Percentiles rank a stretch among this genome's conserved stretches.
These are phyloP conservation scores for Umbelopsis ramanniana DNA, from an alignment of 192 early-diverging fungal species.

Conservation along the genomic window DNA sequence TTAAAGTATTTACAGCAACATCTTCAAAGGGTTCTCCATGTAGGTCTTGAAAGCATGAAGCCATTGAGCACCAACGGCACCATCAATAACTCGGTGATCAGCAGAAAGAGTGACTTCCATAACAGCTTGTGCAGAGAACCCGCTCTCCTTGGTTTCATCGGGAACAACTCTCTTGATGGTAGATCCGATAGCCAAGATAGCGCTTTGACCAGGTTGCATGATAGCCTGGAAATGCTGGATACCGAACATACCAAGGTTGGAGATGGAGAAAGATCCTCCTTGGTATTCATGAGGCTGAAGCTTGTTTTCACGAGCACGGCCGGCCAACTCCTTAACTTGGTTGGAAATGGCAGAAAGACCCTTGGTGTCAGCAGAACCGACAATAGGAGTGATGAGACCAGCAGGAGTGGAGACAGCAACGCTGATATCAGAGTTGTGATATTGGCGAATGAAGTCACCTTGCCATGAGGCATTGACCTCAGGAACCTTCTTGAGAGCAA, in stretches of 20 bases:
- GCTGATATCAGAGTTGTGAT: slow-evolving; percentile 90
- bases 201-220: slow-evolving; percentile 94
- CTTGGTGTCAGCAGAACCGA: slow-evolving; percentile 79
- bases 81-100: slow-evolving; percentile 97
- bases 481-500: slow-evolving; percentile 89
- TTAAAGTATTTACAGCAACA: slow-evolving; percentile 79
- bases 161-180: slow-evolving; percentile 77
- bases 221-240: slow-evolving; percentile 96
- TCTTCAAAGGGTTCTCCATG: slow-evolving; percentile 93
- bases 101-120: slow-evolving; percentile 84
- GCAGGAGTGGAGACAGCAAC: slow-evolving; percentile 94
- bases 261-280: slow-evolving; percentile 95
- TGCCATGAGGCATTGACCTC: slow-evolving; percentile 91
- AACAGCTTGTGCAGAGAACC: slow-evolving; percentile 73
- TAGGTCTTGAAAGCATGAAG: slow-evolving; percentile 86
- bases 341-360: slow-evolving; percentile 87
- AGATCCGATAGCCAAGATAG: slow-evolving; percentile 90
- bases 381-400: slow-evolving; percentile 97
- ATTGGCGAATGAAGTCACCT: slow-evolving; percentile 88
- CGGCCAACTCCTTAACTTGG: slow-evolving; percentile 84
- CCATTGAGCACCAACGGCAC: slow-evolving; percentile 91
- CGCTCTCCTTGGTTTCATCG: slow-evolving; percentile 62
- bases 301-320: slow-evolving; percentile 84
- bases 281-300: slow-evolving; percentile 96
- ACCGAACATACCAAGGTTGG: slow-evolving; percentile 98